Evolutionary conservation across 768 basidiomycete genomes (phyloP), one percentile per base, ranked within the genome.

Genomic region (Pisolithus microcarpus): DNA sequence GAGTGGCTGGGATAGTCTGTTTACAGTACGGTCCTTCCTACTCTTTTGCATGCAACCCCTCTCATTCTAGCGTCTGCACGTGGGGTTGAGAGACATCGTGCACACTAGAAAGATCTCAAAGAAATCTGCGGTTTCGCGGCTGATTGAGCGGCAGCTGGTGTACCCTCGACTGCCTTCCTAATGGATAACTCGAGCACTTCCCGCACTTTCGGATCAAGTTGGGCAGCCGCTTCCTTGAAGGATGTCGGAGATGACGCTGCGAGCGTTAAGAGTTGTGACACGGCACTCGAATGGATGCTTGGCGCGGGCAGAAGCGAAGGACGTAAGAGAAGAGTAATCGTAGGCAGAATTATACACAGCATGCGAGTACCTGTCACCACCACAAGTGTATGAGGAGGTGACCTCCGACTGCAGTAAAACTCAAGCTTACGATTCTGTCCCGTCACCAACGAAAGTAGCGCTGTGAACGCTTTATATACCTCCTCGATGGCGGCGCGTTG

Each of bases 191-290:
- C 94, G 47, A 97, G 65, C 21, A 77, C 67, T 44, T 84, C 81
- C 42, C 82, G 71, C 6, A 74, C 74, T 0, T 73, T 65, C 7
- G 72, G 62, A 26, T 85, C 82, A 19, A 97, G 73, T 44, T 77
- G 81, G 8, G 71, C 75, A 2, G 88, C 85, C 1, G 87, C 90
- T 42, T 91, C 89, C 64, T 89, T 91, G 78, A 97, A 97, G 11
- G 85, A 78, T 4, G 70, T 63, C 0, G 94, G 87, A 3, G 83
- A 79, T 0, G 76, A 68, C 0, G 85, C 76, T 0, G 92, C 92
- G 51, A 89, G 84, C 2, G 74, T 67, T 26, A 97, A 67, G 1
- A 96, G 65, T 46, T 90, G 84, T 2, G 76, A 64, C 19, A 89
- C 75, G 2, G 82, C 81, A 52, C 82, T 78, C 0, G 75, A 59